phyloP scores from a whole-genome alignment of 139 green algal species.

The Tetraselmis striata region DNA sequence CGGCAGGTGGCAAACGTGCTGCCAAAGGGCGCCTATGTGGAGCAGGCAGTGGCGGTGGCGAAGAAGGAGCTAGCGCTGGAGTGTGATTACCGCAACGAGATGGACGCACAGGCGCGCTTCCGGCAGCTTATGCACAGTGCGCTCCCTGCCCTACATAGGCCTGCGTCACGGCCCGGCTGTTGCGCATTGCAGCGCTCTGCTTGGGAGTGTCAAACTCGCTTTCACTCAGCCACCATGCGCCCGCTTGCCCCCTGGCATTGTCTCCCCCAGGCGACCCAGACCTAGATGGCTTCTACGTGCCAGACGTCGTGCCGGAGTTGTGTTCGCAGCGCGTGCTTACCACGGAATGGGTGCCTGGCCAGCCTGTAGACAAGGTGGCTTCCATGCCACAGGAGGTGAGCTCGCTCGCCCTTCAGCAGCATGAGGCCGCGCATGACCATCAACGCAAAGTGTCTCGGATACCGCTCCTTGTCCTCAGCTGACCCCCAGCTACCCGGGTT shows the following conservation, averaged over 20 bases:
- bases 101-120: conserved; percentile 48
- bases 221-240: too few species aligned
- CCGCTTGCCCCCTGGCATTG: too few species aligned
- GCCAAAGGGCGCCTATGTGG: conserved; percentile 80
- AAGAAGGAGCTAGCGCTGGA: conserved; percentile 86
- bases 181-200: too few species aligned
- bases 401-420: too few species aligned
- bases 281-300: conserved; percentile 56
- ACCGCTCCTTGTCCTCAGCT: too few species aligned
- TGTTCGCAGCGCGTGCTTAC: conserved; percentile 64
- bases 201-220: too few species aligned
- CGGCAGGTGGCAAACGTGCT: conserved; percentile 66
- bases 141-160: too few species aligned
- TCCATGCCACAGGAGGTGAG: conserved; percentile 53
- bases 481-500: too few species aligned
- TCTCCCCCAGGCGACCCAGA: not conserved
- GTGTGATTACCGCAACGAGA: conserved; percentile 85
- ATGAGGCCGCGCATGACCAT: too few species aligned
- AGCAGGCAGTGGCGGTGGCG: conserved; percentile 76
- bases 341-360: conserved; percentile 72
- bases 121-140: conserved; percentile 48
- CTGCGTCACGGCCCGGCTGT: too few species aligned
- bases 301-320: conserved; percentile 64
- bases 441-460: too few species aligned
- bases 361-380: conserved; percentile 72